Evolutionary conservation across 2,329 filamentous ascomycete genomes (phyloP), one percentile per base, ranked within the genome.

Genomic region (Penicillium freii): DNA sequence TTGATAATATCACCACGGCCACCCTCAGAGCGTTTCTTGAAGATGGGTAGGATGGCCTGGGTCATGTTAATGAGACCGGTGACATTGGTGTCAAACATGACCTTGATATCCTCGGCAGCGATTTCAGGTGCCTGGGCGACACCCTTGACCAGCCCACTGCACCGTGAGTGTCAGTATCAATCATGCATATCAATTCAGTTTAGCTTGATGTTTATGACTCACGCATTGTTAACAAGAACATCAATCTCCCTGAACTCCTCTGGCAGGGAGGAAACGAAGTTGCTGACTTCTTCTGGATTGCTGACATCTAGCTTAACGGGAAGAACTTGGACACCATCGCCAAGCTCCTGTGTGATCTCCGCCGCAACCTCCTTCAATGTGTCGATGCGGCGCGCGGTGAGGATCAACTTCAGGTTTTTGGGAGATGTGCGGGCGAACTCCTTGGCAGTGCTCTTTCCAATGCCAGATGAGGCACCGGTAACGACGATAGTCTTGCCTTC

Each of bases 31-130:
- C 77, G 71, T 66, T 84, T 81, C 75, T 91, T 88, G 82, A 92
- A 95, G 72, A 92, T 87, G 51, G 90, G 86, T 19, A 97, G 78
- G 59, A 97, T 81, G 45, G 90, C 90, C 80, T 99, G 94, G 0
- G 94, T 97, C 89, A 97, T 91, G 80, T 93, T 90, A 80, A 99
- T 94, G 34, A 99, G 82, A 29, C 94, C 94, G 2, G 89, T 94
- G 51, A 97, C 92, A 73, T 99, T 99, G 57, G 94, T 97, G 46
- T 84, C 78, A 72, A 97, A 91, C 92, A 97, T 97, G 73, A 87
- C 70, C 67, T 89, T 82, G 67, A 97, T 89, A 77, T 99, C 93
- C 57, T 87, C 87, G 68, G 90, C 82, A 17, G 81, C 82, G 71
- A 99, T 97, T 40, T 90, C 84, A 19, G 92, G 92, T 1, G 92